Conservation (phyloP, 2,329 filamentous ascomycete species). For the Endoconidiophora laricicola region DNA sequence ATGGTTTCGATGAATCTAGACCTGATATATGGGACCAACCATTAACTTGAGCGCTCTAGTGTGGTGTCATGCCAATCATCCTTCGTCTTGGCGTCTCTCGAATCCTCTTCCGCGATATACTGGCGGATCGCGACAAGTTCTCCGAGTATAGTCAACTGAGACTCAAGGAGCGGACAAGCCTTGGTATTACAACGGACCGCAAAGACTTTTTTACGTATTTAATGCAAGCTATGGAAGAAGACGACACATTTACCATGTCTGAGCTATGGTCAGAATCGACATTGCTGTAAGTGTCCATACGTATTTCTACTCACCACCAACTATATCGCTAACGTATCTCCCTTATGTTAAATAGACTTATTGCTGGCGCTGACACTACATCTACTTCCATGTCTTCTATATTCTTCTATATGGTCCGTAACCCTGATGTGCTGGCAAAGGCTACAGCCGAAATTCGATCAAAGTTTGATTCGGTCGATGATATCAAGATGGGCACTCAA, state of each 20-base stretch:
- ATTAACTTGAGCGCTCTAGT: slow-evolving; percentile 25
- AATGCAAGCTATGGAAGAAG: slow-evolving; percentile 52
- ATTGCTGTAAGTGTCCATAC: slow-evolving; percentile 31
- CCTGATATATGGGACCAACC: too few relatives aligned
- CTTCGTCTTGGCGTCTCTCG: slow-evolving; percentile 50
- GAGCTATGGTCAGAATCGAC: slow-evolving; percentile 59
- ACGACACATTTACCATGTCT: slow-evolving; percentile 44
- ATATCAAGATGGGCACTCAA: slow-evolving; percentile 34
- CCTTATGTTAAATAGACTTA: slow-evolving; percentile 30
- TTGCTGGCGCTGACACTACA: slow-evolving; percentile 56
- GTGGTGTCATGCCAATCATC: slow-evolving; percentile 54
- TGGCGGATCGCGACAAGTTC: slow-evolving; percentile 49
- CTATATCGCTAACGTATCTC: slow-evolving; percentile 1
- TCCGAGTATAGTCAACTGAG: slow-evolving; percentile 55
- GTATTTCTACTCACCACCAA: background rate
- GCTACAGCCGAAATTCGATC: slow-evolving; percentile 35
- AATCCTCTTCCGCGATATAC: slow-evolving; percentile 49
- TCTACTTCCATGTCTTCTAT: slow-evolving; percentile 50
- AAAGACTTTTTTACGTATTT: slow-evolving; percentile 65
- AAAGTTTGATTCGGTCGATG: slow-evolving; percentile 34
- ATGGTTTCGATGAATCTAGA: background rate
- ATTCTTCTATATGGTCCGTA: slow-evolving; percentile 44
- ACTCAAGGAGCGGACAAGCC: slow-evolving; percentile 46
- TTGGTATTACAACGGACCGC: slow-evolving; percentile 44
- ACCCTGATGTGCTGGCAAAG: slow-evolving; percentile 28